phyloP scores from a whole-genome alignment of 331 rosid species.

The Malus hybrid region DNA sequence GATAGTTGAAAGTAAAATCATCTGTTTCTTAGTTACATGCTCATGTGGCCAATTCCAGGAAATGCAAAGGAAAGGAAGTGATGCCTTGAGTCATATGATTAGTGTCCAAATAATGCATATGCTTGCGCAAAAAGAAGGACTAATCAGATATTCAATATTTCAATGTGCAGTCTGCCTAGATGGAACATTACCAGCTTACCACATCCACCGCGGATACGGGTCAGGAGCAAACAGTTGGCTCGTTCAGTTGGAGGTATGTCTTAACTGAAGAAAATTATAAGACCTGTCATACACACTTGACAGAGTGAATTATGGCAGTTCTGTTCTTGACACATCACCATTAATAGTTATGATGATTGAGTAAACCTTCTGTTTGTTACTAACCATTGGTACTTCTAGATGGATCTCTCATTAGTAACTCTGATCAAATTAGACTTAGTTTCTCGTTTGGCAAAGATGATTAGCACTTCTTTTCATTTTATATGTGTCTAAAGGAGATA shows the following conservation, averaged over 20 bases:
- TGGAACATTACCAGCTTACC: slow-evolving; percentile 86
- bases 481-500: background rate
- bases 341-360: background rate
- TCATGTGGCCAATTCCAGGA: background rate
- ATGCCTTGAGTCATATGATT: background rate
- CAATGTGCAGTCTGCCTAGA: slow-evolving; percentile 67
- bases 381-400: too few species aligned
- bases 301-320: background rate
- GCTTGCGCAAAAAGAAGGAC: background rate
- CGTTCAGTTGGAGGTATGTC: slow-evolving; percentile 81
- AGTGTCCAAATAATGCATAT: background rate
- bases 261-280: background rate
- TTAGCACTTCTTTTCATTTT: background rate
- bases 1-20: background rate
- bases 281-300: background rate
- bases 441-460: background rate
- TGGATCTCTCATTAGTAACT: too few species aligned
- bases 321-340: background rate
- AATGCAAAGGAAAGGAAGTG: background rate
- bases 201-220: slow-evolving; percentile 72
- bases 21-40: background rate
- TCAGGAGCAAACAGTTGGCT: slow-evolving; percentile 85
- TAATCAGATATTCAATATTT: background rate
- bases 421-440: background rate
- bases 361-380: background rate